Evolutionary conservation across 202 grass and related monocot genomes (phyloP).

Genomic region (Zizania palustris): DNA sequence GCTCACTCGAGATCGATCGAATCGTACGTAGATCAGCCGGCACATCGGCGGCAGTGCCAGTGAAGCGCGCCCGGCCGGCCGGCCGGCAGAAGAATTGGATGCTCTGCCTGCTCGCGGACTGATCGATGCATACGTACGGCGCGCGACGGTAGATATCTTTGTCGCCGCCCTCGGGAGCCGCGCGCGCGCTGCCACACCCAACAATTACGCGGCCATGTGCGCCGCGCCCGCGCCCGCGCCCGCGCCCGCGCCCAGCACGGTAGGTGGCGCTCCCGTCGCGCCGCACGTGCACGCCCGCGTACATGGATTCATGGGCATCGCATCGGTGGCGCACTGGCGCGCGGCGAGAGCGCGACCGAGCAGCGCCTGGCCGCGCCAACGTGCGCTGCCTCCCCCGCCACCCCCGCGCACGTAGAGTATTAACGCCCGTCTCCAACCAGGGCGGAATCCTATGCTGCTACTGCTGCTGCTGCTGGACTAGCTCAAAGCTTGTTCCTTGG

Average conservation of each 20-base stretch:
- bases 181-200: too few relatives aligned
- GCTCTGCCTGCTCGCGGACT: too few relatives aligned
- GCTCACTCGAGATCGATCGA: too few relatives aligned
- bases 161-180: neutral
- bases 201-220: neutral
- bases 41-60: too few relatives aligned
- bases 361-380: slow-evolving; percentile 29
- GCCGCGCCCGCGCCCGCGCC: too few relatives aligned
- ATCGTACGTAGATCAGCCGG: too few relatives aligned
- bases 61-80: too few relatives aligned
- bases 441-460: slow-evolving; percentile 36
- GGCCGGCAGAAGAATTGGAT: neutral
- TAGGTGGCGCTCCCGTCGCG: too few relatives aligned
- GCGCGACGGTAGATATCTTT: neutral
- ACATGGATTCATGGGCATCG: too few relatives aligned
- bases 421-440: slow-evolving; percentile 9
- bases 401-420: neutral
- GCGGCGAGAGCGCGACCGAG: neutral
- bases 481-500: neutral
- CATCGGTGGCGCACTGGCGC: too few relatives aligned
- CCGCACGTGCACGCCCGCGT: too few relatives aligned
- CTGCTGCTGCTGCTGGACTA: neutral
- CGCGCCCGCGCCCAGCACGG: too few relatives aligned
- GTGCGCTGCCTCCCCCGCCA: slow-evolving; percentile 47
- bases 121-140: neutral